Conservation (phyloP, 164 flowering plant genomes). For the Sedum album region DNA sequence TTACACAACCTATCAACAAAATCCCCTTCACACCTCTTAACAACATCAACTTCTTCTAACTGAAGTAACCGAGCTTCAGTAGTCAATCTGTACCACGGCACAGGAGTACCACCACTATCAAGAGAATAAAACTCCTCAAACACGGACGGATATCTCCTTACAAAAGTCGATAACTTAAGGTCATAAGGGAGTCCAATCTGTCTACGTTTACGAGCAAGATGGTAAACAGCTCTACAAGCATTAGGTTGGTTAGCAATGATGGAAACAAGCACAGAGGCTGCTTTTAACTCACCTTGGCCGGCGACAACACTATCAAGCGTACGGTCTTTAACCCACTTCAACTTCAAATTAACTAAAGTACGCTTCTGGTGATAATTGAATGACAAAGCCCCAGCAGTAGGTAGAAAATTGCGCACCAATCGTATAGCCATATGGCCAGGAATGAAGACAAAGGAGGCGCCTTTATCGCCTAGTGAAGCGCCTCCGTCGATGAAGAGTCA, state of each 20-base stretch:
- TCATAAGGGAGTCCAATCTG: slow-evolving; percentile 55
- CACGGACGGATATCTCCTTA: slow-evolving; percentile 65
- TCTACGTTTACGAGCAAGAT: slow-evolving; percentile 36
- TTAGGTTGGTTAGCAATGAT: slow-evolving; percentile 33
- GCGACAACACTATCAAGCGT: slow-evolving; percentile 53
- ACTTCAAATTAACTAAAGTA: slow-evolving; percentile 65
- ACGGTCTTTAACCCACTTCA: slow-evolving; percentile 85
- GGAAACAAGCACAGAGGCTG: slow-evolving; percentile 56
- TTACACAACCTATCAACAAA: slow-evolving; percentile 52
- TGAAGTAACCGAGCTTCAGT: slow-evolving; percentile 45
- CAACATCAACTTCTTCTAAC: slow-evolving; percentile 31
- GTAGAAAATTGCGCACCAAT: background rate
- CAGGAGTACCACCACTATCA: slow-evolving; percentile 46
- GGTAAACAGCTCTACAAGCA: slow-evolving; percentile 41
- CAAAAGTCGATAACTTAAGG: slow-evolving; percentile 59
- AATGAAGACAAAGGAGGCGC: too few relatives aligned
- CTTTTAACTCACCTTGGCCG: slow-evolving; percentile 43
- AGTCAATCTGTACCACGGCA: slow-evolving; percentile 63
- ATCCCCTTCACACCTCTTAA: slow-evolving; percentile 30
- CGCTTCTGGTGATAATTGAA: slow-evolving; percentile 36
- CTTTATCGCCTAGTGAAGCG: too few relatives aligned
- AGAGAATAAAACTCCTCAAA: slow-evolving; percentile 42
- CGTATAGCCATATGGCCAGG: background rate
- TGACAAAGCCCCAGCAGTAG: background rate
- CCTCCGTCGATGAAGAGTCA: too few relatives aligned